phyloP scores from a whole-genome alignment of 768 basidiomycete species.

The Boletus edulis region DNA sequence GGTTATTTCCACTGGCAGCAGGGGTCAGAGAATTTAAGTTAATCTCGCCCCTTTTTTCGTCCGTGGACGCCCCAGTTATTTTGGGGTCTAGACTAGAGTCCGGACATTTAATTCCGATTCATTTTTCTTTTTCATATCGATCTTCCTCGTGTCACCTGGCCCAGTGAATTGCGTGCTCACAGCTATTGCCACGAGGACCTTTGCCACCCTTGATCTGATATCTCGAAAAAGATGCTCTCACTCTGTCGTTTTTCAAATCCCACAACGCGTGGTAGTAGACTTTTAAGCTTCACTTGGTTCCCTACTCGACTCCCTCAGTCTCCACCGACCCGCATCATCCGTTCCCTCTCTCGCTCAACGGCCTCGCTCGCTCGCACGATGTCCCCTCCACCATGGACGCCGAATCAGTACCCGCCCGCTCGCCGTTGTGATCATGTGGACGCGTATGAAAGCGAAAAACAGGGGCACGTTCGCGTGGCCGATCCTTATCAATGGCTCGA shows the following conservation, averaged over 20 bases:
- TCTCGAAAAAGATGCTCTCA: constrained; percentile 14
- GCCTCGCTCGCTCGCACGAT: constrained; percentile 25
- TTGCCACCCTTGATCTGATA: constrained; percentile 32
- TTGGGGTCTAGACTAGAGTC: constrained; percentile 2
- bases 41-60: not conserved
- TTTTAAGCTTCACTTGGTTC: constrained; percentile 18
- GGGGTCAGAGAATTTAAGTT: too few species aligned
- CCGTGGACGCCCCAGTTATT: not conserved
- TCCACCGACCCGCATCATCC: not conserved
- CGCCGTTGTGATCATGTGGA: constrained; percentile 68
- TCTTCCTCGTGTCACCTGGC: constrained; percentile 10
- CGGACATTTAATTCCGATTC: constrained; percentile 2
- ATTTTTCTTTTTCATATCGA: constrained; percentile 16
- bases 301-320: constrained; percentile 6
- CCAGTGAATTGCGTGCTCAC: constrained; percentile 8
- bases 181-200: constrained; percentile 19
- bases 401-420: constrained; percentile 60
- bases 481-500: constrained; percentile 82
- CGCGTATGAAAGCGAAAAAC: constrained; percentile 60
- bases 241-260: constrained; percentile 15
- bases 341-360: not conserved
- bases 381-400: constrained; percentile 48
- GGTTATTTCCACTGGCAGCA: not conserved
- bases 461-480: constrained; percentile 59
- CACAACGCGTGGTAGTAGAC: constrained; percentile 19